Conservation (phyloP, 306 rosid species). For the Psophocarpus tetragonolobus region DNA sequence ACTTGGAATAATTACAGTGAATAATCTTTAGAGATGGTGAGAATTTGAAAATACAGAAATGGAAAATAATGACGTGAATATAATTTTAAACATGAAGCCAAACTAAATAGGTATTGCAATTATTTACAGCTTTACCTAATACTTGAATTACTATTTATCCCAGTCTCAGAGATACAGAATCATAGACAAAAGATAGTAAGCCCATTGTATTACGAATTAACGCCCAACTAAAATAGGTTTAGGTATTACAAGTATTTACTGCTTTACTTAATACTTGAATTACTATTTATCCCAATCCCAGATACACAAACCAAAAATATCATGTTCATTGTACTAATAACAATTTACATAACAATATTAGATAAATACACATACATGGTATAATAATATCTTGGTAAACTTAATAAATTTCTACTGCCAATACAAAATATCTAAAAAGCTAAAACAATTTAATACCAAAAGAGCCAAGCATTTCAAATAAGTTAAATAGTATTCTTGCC, state of each 20-base stretch:
- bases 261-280: slow-evolving; percentile 9
- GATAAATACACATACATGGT: not conserved
- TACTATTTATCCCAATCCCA: not conserved
- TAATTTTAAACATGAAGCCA: not conserved
- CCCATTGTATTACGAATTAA: not conserved
- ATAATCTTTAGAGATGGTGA: slow-evolving; percentile 11
- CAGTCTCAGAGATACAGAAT: not conserved
- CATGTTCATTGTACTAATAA: not conserved
- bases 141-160: not conserved
- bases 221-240: not conserved
- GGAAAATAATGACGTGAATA: slow-evolving; percentile 1
- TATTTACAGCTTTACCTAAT: slow-evolving; percentile 7
- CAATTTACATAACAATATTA: not conserved
- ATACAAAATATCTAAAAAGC: not conserved
- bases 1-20: not conserved
- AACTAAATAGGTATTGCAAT: not conserved
- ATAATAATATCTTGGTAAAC: not conserved
- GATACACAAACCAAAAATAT: not conserved
- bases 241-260: slow-evolving; percentile 3
- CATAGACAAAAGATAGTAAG: slow-evolving; percentile 11
- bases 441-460: not conserved
- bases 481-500: not conserved
- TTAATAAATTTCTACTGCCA: not conserved
- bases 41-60: slow-evolving; percentile 21
- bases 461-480: slow-evolving; percentile 14